A percentile compares a stretch with the other conserved stretches of the same genome.
Evolutionary conservation across 306 rosid genomes (phyloP).

Genomic region (Sechiopsis laciniata): DNA sequence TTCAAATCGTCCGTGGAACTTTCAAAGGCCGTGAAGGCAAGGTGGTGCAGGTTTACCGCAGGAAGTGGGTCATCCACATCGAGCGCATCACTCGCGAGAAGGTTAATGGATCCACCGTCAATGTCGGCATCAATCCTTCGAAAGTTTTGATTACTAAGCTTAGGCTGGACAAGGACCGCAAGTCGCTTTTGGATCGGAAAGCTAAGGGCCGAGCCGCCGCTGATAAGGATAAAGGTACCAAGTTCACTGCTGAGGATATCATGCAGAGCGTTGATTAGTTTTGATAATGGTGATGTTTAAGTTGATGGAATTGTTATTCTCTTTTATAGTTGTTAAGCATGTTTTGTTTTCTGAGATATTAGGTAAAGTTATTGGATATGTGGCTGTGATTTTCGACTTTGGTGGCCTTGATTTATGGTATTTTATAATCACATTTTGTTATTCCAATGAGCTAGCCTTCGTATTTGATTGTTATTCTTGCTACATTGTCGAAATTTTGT

Average conservation of each 20-base stretch:
- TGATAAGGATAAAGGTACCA: constrained; percentile 85
- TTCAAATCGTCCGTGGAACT: constrained; percentile 82
- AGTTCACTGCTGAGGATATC: constrained; percentile 83
- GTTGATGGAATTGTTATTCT: constrained; percentile 13
- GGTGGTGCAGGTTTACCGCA: constrained; percentile 84
- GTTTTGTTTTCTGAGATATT: constrained; percentile 3
- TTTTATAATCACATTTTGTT: constrained; percentile 16
- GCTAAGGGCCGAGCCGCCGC: constrained; percentile 95
- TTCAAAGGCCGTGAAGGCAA: constrained; percentile 92
- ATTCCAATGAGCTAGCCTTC: constrained; percentile 9
- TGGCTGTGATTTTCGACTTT: constrained; percentile 12
- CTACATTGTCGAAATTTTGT: background rate
- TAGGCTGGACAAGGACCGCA: constrained; percentile 82
- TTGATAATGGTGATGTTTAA: constrained; percentile 18
- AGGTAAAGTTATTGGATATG: background rate
- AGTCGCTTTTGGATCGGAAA: constrained; percentile 81
- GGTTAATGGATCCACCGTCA: constrained; percentile 56
- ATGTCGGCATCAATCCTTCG: constrained; percentile 24
- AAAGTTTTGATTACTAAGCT: constrained; percentile 73
- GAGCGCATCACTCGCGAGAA: constrained; percentile 91
- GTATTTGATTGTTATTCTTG: background rate
- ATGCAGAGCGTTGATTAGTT: constrained; percentile 79
- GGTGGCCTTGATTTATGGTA: constrained; percentile 16
- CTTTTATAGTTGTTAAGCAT: background rate
- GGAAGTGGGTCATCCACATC: constrained; percentile 92